These are phyloP conservation scores for Chaetomidium leptoderma DNA, from an alignment of 495 filamentous ascomycete genomes.

Conservation along the genomic window DNA sequence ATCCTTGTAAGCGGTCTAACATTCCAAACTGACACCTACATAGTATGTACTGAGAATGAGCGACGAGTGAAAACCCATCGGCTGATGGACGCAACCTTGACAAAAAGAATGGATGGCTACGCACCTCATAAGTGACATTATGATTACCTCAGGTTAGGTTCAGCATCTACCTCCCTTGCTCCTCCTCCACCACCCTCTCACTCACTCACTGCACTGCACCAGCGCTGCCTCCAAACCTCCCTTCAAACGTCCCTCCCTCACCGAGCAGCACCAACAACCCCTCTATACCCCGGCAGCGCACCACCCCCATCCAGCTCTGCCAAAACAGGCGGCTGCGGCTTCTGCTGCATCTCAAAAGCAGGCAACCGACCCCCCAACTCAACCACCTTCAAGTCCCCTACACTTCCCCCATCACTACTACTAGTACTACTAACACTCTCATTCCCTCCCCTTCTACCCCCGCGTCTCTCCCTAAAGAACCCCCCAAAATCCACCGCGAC, in stretches of 20 bases:
- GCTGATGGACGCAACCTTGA: too few species aligned
- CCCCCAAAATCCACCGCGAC: slow-evolving; percentile 29
- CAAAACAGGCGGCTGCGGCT: background rate
- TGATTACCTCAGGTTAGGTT: too few species aligned
- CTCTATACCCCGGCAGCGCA: slow-evolving; percentile 8
- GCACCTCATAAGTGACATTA: too few species aligned
- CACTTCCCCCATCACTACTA: background rate
- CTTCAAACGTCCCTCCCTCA: too few species aligned
- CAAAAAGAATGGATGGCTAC: too few species aligned
- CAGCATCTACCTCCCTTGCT: too few species aligned
- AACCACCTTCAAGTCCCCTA: background rate
- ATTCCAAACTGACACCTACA: too few species aligned
- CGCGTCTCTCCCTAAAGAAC: slow-evolving; percentile 6
- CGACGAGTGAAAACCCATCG: too few species aligned
- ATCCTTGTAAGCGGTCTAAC: too few species aligned
- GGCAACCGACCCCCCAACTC: background rate
- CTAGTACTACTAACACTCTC: too few species aligned
- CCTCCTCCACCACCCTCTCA: too few species aligned
- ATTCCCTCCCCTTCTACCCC: background rate
- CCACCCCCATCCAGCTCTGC: background rate
- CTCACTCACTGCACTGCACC: background rate
- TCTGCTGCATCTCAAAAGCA: background rate
- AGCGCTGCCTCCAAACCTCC: background rate
- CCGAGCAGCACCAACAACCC: slow-evolving; percentile 4
- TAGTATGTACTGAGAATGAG: too few species aligned